Base-by-base conservation (phyloP, 768 basidiomycete genomes). In the Psilocybe subaeruginosa region DNA sequence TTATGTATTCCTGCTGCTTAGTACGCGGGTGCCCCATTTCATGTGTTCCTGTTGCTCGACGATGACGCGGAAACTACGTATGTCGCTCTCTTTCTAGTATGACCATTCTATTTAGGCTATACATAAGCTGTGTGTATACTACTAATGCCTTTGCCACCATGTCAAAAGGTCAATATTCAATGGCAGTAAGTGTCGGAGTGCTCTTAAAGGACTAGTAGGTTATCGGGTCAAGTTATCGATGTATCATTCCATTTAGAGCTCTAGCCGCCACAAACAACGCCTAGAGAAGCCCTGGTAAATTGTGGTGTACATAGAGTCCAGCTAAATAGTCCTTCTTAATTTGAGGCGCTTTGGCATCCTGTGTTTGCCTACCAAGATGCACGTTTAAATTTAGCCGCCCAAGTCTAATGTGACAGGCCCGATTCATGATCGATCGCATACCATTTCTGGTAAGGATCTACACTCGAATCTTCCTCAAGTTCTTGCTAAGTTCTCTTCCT, bases 361-460 rank as follows among this genome's bases (percentile, higher is more conserved):
- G 41, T 19, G 48, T 49, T 43, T 54, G 12, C 37, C 48, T 51
- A 54, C 55, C 56, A 61, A 63, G 65, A 8, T 58, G 53, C 47
- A 23, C 49, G 19, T 51, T 58, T 60, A 64, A 59, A 61, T 66
- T 61, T 66, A 66, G 65, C 49, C 60, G 58, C 65, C 46, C 62
- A 56, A 48, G 55, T 60, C 58, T 61, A 62, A 57, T 45, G 54
- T 55, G 43, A 52, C 54, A 61, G 61, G 29, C 43, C 58, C 60
- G 60, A 66, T 68, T 51, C 57, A 39, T 60, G 65, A 66, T 69
- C 64, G 62, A 69, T 69, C 62, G 61, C n/a, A 46, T 65, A 39
- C 68, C 60, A 48, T 46, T 45, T 69, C 64, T 59, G 64, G 68
- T 39, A 62, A 41, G 62, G 66, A 69, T 69, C 68, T 69, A 62